Evolutionary conservation across 2,329 filamentous ascomycete genomes (phyloP), one percentile per base, ranked within the genome.

Genomic region (Claviceps citrina): DNA sequence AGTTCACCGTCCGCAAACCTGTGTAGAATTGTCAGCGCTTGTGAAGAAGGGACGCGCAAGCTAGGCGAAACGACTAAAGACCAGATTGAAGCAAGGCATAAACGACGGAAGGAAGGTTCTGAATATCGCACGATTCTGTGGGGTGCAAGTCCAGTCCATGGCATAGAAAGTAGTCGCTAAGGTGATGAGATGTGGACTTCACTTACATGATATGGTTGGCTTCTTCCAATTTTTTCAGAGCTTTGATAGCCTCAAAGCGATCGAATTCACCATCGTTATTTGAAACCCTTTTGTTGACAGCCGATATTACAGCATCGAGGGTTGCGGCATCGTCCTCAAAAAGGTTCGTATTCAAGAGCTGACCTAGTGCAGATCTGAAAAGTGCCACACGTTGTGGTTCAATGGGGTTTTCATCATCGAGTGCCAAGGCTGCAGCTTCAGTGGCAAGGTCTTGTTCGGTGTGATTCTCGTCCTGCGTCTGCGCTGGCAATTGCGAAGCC

Each of bases 191-290:
- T n/a, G n/a, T 25, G 7, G 10, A 39, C 7, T 33, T 36, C 41
- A 76, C 83, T 73, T 66, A 89, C 87, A 98, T 98, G 55, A 98
- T 78, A 65, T 89, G 79, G 59, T 95, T 95, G 51, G 71, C 68
- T 47, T 83, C 78, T 52, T 84, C 80, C 75, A 98, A 78, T 55
- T 72, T 77, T 59, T 76, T 75, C 42, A 98, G 65, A 33, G 85
- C 87, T 58, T 79, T 73, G 43, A 81, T 64, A 0, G 82, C 84
- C 61, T 98, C 91, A 0, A 65, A 66, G 28, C 70, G 70, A 20
- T 67, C 70, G 61, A 94, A 98, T 28, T 68, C 61, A 7, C 72
- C 70, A 20, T 63, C 55, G 3, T 61, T 51, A 31, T 61, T 53
- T 12, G 72, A 68, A 35, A 94, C 51, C 50, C 76, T 75, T 4